Evolutionary conservation across 352 stramenopile species (phyloP).

Genomic region (Elongisporangium undulatum): DNA sequence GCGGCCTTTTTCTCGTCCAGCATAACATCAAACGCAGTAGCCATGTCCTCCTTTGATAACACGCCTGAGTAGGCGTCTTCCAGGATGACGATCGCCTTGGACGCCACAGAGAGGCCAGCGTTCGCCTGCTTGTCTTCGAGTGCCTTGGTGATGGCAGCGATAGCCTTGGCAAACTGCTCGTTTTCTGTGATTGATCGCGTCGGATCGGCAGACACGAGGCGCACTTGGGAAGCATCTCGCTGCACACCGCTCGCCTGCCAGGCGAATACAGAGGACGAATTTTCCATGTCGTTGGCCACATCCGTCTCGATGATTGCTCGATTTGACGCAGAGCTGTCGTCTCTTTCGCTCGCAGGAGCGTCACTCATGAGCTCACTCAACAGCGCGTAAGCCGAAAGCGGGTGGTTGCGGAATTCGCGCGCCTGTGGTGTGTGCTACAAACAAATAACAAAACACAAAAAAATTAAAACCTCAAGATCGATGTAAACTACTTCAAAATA

Average conservation of each 20-base stretch:
- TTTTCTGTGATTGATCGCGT: neutral
- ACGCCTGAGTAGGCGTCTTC: conserved; percentile 1
- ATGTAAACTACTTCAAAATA: neutral
- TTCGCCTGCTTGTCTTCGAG: conserved; percentile 1
- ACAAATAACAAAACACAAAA: neutral
- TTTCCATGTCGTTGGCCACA: neutral
- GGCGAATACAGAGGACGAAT: neutral
- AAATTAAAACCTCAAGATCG: neutral
- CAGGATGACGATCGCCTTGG: conserved; percentile 3
- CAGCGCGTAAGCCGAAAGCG: neutral
- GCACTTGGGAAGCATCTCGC: neutral
- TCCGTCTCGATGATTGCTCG: neutral
- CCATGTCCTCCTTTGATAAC: conserved; percentile 2
- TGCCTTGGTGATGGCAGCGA: neutral
- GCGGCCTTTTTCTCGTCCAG: conserved; percentile 9
- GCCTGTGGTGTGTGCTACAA: neutral
- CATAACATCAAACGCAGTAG: conserved; percentile 8
- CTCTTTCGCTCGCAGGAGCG: neutral
- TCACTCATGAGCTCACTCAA: neutral
- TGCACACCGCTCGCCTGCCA: neutral
- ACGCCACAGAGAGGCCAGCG: neutral
- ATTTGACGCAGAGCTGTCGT: neutral
- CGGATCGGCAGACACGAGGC: neutral
- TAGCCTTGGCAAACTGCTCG: neutral
- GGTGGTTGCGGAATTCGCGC: neutral